These are phyloP conservation scores for Cicer bijugum DNA, from an alignment of 306 rosid genomes.

Conservation along the genomic window DNA sequence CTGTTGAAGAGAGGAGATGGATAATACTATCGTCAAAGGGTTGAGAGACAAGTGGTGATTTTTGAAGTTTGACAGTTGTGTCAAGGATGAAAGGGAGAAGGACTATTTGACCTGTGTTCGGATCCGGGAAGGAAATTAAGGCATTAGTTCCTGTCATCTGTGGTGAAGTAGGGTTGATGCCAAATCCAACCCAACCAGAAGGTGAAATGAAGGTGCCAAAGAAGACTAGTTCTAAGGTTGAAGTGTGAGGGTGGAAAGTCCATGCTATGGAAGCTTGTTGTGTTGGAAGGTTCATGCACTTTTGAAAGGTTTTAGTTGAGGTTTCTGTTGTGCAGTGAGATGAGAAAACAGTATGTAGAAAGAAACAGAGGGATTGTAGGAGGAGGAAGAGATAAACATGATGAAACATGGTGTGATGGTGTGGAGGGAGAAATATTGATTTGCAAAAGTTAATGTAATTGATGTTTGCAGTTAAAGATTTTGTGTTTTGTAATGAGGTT, in stretches of 20 bases:
- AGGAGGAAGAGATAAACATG: constrained; percentile 45
- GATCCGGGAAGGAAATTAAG: constrained; percentile 79
- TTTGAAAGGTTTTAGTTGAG: constrained; percentile 61
- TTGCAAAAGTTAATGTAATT: no score
- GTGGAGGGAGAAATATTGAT: background rate
- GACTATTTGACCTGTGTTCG: constrained; percentile 74
- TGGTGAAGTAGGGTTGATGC: constrained; percentile 74
- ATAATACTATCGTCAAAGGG: constrained; percentile 61
- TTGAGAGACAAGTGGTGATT: constrained; percentile 74
- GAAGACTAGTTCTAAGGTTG: constrained; percentile 78
- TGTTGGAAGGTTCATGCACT: constrained; percentile 83
- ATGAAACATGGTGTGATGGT: constrained; percentile 43
- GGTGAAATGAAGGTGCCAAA: constrained; percentile 92
- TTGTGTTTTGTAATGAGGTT: constrained; percentile 51
- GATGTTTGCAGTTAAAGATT: background rate
- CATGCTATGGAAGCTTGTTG: constrained; percentile 96
- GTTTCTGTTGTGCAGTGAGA: constrained; percentile 76
- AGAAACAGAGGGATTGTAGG: constrained; percentile 12
- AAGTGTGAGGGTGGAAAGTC: constrained; percentile 78
- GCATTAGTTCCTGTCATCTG: constrained; percentile 89
- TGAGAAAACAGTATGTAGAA: constrained; percentile 51
- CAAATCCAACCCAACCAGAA: constrained; percentile 95
- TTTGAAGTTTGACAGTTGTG: constrained; percentile 80
- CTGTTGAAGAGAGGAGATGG: constrained; percentile 71
- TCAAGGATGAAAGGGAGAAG: constrained; percentile 76